Percentiles rank a stretch among this genome's conserved stretches.
phyloP scores from a whole-genome alignment of 2,329 filamentous ascomycete genomes.

The Penicillium sp. region DNA sequence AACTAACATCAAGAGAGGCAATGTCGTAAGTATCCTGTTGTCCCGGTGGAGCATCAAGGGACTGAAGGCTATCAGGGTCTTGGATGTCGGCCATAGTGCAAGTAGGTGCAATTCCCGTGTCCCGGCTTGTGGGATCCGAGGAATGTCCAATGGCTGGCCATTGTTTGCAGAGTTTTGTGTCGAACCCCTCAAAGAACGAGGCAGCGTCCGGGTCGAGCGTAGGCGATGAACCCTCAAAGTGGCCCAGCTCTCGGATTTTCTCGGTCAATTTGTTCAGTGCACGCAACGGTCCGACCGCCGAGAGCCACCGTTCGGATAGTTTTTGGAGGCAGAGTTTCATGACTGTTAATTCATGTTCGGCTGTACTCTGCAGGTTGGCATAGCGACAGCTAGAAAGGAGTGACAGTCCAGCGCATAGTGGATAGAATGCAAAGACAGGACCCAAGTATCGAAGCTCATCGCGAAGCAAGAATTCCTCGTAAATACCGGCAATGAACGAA shows the following conservation, averaged over 20 bases:
- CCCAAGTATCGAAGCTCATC: conserved; percentile 44
- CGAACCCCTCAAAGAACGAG: conserved; percentile 26
- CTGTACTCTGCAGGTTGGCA: conserved; percentile 27
- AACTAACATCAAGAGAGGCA: conserved; percentile 15
- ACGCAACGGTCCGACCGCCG: conserved; percentile 23
- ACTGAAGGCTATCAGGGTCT: conserved; percentile 7
- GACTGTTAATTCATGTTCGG: conserved; percentile 24
- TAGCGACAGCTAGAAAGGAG: conserved; percentile 42
- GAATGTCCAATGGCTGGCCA: conserved; percentile 22
- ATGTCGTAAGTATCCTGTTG: conserved; percentile 14
- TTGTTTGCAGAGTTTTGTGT: conserved; percentile 23
- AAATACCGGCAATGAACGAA: conserved; percentile 44
- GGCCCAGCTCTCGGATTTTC: conserved; percentile 23
- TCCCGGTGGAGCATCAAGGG: conserved; percentile 12
- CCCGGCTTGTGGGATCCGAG: conserved; percentile 1
- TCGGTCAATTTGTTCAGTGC: conserved; percentile 27
- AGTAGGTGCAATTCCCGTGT: conserved; percentile 5
- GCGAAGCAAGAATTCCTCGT: conserved; percentile 42
- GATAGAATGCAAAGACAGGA: conserved; percentile 44
- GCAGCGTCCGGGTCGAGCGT: conserved; percentile 18
- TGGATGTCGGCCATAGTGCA: conserved; percentile 23
- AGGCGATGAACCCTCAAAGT: conserved; percentile 16
- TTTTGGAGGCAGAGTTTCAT: conserved; percentile 31
- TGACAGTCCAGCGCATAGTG: conserved; percentile 40
- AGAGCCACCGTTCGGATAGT: conserved; percentile 27